Percentiles rank a stretch among this genome's conserved stretches.
These are phyloP conservation scores for Suillus lakei DNA, from an alignment of 768 basidiomycete species.

Conservation along the genomic window DNA sequence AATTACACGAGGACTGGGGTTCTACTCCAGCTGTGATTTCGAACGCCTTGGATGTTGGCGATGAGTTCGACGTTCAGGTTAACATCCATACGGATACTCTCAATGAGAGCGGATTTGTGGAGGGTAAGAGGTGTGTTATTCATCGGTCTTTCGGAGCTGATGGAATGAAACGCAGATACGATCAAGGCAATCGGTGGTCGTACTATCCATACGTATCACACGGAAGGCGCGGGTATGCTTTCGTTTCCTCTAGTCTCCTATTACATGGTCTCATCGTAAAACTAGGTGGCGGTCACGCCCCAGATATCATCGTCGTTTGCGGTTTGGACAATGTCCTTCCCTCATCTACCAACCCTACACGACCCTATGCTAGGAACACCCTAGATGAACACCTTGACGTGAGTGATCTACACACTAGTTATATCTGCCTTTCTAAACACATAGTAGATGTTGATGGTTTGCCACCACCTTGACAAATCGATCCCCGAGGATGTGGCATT, in stretches of 20 bases:
- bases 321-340: constrained; percentile 89
- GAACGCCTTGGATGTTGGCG: constrained; percentile 78
- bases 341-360: constrained; percentile 95
- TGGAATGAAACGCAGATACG: constrained; percentile 56
- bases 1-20: constrained; percentile 99
- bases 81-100: constrained; percentile 98
- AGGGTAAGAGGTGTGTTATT: constrained; percentile 58
- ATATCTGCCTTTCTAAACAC: constrained; percentile 7
- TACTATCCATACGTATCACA: constrained; percentile 97
- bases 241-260: neutral
- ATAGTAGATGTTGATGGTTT: constrained; percentile 97
- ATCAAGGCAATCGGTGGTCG: constrained; percentile 88
- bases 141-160: constrained; percentile 12
- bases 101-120: constrained; percentile 97
- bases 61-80: constrained; percentile 94
- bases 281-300: constrained; percentile 91
- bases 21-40: constrained; percentile 82
- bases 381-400: constrained; percentile 98
- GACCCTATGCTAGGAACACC: constrained; percentile 90
- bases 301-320: constrained; percentile 98
- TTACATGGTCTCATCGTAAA: neutral
- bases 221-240: constrained; percentile 83
- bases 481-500: constrained; percentile 95
- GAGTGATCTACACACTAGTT: constrained; percentile 28
- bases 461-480: constrained; percentile 92